phyloP scores from a whole-genome alignment of 495 filamentous ascomycete genomes.

The Cudoniella acicularis region DNA sequence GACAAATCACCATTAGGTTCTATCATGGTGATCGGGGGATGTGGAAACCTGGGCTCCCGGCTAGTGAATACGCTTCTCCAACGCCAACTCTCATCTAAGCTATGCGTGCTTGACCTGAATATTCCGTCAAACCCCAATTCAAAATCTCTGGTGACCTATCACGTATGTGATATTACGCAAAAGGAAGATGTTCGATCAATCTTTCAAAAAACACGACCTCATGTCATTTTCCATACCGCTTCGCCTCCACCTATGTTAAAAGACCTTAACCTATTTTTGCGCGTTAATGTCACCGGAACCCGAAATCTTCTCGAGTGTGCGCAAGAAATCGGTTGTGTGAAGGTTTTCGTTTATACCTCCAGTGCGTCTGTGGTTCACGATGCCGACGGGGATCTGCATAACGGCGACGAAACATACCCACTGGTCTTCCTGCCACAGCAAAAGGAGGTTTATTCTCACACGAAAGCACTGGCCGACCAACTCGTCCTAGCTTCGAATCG shows the following conservation, averaged over 20 bases:
- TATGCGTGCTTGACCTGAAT: background rate
- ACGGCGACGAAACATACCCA: constrained; percentile 82
- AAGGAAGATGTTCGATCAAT: background rate
- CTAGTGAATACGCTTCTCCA: background rate
- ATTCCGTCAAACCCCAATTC: background rate
- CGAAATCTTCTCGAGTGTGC: constrained; percentile 58
- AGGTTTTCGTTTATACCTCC: constrained; percentile 75
- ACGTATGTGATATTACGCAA: background rate
- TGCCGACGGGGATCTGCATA: constrained; percentile 52
- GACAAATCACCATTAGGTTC: background rate
- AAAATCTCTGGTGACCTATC: background rate
- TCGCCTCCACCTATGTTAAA: background rate
- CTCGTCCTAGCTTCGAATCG: constrained; percentile 78
- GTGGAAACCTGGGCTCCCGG: background rate
- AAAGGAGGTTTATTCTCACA: background rate
- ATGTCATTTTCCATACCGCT: constrained; percentile 11
- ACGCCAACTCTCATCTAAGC: background rate
- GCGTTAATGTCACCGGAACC: constrained; percentile 64
- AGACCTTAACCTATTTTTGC: background rate
- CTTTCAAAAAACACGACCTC: background rate
- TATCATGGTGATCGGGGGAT: background rate
- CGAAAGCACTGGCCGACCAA: constrained; percentile 78
- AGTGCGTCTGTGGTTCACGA: constrained; percentile 57
- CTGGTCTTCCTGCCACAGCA: constrained; percentile 68
- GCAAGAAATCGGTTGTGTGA: constrained; percentile 54